These are phyloP conservation scores for Fagus sylvatica DNA, from an alignment of 306 rosid species.

Conservation along the genomic window DNA sequence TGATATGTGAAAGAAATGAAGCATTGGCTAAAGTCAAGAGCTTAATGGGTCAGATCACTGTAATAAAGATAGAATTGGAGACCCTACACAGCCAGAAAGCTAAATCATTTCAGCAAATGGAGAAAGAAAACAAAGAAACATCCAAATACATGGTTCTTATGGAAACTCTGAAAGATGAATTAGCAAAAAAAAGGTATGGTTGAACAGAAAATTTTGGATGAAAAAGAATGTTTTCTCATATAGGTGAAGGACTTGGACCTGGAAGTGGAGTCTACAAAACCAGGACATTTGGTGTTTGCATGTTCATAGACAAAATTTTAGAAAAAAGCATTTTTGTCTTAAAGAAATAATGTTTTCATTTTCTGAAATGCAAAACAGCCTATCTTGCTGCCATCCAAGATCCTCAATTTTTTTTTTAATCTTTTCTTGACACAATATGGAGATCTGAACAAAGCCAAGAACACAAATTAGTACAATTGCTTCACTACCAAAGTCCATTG, in stretches of 20 bases:
- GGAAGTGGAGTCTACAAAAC: constrained; percentile 35
- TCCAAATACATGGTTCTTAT: constrained; percentile 26
- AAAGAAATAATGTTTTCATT: no score
- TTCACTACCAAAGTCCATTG: no score
- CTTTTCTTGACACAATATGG: no score
- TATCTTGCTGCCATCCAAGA: no score
- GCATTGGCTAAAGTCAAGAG: constrained; percentile 30
- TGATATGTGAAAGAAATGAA: constrained; percentile 26
- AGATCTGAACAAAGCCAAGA: no score
- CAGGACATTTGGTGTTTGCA: neutral
- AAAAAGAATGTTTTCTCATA: constrained; percentile 32
- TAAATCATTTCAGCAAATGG: constrained; percentile 39
- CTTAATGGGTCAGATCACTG: constrained; percentile 31
- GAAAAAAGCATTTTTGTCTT: no score
- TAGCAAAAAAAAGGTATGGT: constrained; percentile 26
- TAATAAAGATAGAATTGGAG: constrained; percentile 38
- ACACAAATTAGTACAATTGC: no score
- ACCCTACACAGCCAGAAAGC: constrained; percentile 27
- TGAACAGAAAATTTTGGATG: constrained; percentile 29
- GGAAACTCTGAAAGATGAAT: constrained; percentile 36
- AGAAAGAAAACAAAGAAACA: constrained; percentile 28
- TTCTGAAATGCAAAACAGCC: no score
- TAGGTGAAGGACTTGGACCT: constrained; percentile 43
- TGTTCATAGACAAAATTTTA: no score
- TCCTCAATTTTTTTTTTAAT: no score